Conservation (phyloP, 73 alveolate genomes). For the Blepharisma stoltei region DNA sequence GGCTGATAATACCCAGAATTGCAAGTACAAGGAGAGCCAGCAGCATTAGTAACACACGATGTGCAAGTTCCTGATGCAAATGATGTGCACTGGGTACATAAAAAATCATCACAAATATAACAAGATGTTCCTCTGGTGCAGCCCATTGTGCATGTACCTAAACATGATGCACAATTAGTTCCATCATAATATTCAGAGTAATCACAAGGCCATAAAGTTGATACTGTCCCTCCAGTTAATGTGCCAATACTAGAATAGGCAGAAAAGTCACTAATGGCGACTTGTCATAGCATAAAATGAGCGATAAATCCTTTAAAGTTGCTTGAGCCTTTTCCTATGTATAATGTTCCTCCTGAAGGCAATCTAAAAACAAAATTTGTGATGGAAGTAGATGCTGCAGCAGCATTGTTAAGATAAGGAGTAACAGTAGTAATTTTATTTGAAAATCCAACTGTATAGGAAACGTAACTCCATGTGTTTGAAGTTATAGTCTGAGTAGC, state of each 20-base stretch:
- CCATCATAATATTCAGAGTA: background rate
- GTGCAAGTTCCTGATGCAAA: background rate
- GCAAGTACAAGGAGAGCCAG: slow-evolving; percentile 15
- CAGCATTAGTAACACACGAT: background rate
- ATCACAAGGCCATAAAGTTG: background rate
- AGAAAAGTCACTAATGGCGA: background rate
- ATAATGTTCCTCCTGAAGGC: no score
- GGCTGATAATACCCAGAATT: background rate
- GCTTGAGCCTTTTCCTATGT: background rate
- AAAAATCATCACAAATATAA: background rate
- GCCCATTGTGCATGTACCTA: background rate
- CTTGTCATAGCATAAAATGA: background rate
- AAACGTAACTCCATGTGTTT: background rate
- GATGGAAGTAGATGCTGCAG: no score
- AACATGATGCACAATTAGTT: background rate
- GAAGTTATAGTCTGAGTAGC: background rate
- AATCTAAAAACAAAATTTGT: no score
- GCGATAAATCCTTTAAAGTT: slow-evolving; percentile 1
- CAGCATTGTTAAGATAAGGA: background rate
- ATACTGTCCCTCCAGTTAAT: background rate
- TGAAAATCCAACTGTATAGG: background rate
- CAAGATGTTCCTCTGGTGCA: background rate
- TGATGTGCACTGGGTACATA: background rate
- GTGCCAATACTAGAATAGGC: background rate
- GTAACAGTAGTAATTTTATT: background rate